Evolutionary conservation across 179 eudicot species (phyloP).

Genomic region (Spinacia oleracea): DNA sequence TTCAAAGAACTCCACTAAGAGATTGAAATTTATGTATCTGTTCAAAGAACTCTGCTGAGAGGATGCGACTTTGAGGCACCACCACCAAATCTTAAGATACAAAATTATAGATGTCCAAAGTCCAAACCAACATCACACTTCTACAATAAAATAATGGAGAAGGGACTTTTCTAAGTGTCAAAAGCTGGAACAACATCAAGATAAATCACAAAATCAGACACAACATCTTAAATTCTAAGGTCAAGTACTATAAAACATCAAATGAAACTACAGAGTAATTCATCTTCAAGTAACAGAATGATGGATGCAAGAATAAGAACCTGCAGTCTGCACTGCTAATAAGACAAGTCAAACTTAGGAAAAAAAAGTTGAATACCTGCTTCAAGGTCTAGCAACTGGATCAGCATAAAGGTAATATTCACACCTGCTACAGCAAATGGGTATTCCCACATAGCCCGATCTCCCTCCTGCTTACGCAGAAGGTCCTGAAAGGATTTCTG

Average conservation of each 20-base stretch:
- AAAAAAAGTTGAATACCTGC: conserved; percentile 52
- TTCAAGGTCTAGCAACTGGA: conserved; percentile 98
- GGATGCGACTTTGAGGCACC: not conserved
- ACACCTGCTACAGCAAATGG: conserved; percentile 99
- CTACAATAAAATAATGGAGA: not conserved
- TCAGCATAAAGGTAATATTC: conserved; percentile 93
- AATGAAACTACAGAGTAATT: not conserved
- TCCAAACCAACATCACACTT: not conserved
- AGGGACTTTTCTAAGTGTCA: not conserved
- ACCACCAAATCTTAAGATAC: not conserved
- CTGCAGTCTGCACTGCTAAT: not conserved
- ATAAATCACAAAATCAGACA: not conserved
- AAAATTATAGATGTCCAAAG: not conserved
- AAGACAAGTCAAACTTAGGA: conserved; percentile 8
- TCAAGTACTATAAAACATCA: not conserved
- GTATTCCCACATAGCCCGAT: conserved; percentile 93
- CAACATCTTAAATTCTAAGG: not conserved
- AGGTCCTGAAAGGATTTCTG: conserved; percentile 95
- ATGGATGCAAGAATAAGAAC: conserved; percentile 8
- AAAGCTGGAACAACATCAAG: not conserved
- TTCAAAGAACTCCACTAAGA: too few species aligned
- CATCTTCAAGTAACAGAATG: not conserved
- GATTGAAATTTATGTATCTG: not conserved
- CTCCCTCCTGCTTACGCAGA: conserved; percentile 90
- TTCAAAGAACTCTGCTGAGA: not conserved